Evolutionary conservation across 2,329 filamentous ascomycete species (phyloP).

Genomic region (Ophiocordyceps polyrhachis-furcata): DNA sequence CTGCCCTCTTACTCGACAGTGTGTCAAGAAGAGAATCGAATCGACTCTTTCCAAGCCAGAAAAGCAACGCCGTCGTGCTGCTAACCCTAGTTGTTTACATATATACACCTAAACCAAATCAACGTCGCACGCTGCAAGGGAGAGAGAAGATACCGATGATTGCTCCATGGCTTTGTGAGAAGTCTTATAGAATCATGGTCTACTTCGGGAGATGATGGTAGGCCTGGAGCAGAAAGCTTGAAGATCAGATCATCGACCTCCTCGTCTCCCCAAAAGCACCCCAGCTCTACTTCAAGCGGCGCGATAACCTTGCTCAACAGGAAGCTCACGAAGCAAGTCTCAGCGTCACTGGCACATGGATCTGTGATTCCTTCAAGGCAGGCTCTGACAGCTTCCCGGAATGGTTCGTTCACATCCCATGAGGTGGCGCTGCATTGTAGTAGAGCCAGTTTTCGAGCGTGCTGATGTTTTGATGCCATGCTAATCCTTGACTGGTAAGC

Average conservation of each 20-base stretch:
- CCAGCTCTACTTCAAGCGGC: not conserved
- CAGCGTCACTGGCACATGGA: not conserved
- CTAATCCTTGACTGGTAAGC: too few relatives aligned
- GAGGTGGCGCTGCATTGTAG: not conserved
- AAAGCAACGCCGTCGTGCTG: too few relatives aligned
- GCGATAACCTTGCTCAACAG: not conserved
- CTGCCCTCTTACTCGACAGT: too few relatives aligned
- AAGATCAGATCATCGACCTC: not conserved
- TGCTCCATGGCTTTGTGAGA: not conserved
- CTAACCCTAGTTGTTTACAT: too few relatives aligned
- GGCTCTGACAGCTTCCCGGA: not conserved
- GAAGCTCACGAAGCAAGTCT: not conserved
- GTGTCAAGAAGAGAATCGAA: too few relatives aligned
- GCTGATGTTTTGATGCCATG: not conserved
- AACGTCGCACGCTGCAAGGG: too few relatives aligned
- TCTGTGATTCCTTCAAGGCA: not conserved
- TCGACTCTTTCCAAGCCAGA: too few relatives aligned
- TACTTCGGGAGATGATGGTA: not conserved
- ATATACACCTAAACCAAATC: too few relatives aligned
- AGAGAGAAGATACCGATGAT: not conserved
- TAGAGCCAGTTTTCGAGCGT: not conserved
- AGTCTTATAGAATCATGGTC: not conserved
- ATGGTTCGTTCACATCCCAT: not conserved
- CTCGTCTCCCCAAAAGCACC: not conserved
- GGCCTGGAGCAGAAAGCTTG: not conserved